Conservation (phyloP, 352 stramenopile genomes). For the Globisporangium emineosum region DNA sequence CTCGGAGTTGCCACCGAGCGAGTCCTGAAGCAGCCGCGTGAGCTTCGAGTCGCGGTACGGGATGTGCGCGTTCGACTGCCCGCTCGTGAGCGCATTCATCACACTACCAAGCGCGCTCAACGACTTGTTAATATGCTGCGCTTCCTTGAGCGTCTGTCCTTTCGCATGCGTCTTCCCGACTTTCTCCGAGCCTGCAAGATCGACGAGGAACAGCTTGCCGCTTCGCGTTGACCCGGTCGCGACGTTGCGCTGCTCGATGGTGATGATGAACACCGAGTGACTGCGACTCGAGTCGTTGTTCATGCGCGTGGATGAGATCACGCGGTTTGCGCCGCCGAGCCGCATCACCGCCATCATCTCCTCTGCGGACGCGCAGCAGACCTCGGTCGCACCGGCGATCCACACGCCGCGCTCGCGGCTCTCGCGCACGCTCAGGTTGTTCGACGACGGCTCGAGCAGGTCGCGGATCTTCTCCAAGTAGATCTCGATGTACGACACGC, state of each 20-base stretch:
- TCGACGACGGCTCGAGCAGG: constrained; percentile 76
- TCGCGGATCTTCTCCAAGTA: constrained; percentile 99
- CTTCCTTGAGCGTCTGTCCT: constrained; percentile 89
- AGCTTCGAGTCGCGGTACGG: constrained; percentile 90
- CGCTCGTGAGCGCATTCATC: constrained; percentile 86
- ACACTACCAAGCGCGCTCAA: constrained; percentile 88
- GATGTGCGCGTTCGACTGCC: constrained; percentile 87
- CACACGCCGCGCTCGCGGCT: constrained; percentile 60
- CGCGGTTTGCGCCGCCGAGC: constrained; percentile 88
- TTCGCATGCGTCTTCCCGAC: constrained; percentile 82
- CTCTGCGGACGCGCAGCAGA: constrained; percentile 52
- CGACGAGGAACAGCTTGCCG: constrained; percentile 92
- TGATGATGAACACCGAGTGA: constrained; percentile 97
- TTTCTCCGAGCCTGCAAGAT: constrained; percentile 77
- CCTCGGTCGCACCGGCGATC: constrained; percentile 54
- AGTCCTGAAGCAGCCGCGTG: constrained; percentile 84
- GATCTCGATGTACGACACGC: constrained; percentile 98
- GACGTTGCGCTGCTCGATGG: constrained; percentile 87
- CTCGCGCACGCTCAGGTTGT: constrained; percentile 63
- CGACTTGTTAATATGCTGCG: constrained; percentile 90
- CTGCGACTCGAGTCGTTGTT: constrained; percentile 90
- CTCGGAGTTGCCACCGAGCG: constrained; percentile 72
- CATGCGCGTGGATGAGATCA: constrained; percentile 86
- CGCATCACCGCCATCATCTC: constrained; percentile 89
- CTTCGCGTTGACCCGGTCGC: constrained; percentile 61